Percentiles rank a stretch among this genome's conserved stretches.
Evolutionary conservation across 495 filamentous ascomycete genomes (phyloP).

Genomic region (Aspergillus bridgeri): DNA sequence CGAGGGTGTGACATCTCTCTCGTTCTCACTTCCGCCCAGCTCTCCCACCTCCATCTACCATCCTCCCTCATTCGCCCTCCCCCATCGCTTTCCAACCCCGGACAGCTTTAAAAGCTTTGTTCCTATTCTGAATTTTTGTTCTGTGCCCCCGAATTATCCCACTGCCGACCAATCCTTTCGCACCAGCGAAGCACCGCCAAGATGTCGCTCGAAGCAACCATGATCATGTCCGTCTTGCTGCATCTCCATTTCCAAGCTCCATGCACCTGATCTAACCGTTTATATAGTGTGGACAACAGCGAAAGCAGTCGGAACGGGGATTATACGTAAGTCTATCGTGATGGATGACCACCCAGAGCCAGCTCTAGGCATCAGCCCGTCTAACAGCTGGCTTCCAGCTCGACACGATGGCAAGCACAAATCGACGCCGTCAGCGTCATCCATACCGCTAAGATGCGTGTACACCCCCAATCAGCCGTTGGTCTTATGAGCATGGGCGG

Average conservation of each 20-base stretch:
- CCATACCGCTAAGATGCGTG: conserved; percentile 89
- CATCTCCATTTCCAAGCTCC: conserved; percentile 14
- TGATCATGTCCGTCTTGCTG: conserved; percentile 60
- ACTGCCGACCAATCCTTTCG: not conserved
- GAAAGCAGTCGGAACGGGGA: conserved; percentile 97
- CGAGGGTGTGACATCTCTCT: conserved; percentile 21
- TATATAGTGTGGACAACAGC: conserved; percentile 85
- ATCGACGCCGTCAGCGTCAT: conserved; percentile 90
- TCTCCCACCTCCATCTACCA: conserved; percentile 1
- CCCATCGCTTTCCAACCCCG: conserved; percentile 2
- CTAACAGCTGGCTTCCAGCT: conserved; percentile 44
- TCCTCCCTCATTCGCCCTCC: not conserved
- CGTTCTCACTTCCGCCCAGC: conserved; percentile 3
- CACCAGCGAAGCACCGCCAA: conserved; percentile 34
- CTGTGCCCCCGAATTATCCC: conserved; percentile 1
- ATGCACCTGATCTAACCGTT: conserved; percentile 21
- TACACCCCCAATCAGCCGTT: conserved; percentile 93
- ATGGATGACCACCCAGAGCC: not conserved
- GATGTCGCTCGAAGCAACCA: conserved; percentile 71
- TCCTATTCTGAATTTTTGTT: not conserved
- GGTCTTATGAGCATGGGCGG: conserved; percentile 99
- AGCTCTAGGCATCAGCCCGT: conserved; percentile 4
- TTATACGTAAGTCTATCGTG: conserved; percentile 53
- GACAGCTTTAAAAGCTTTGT: conserved; percentile 8
- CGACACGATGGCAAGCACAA: conserved; percentile 93